Percentiles rank a stretch among this genome's conserved stretches.
Evolutionary conservation across 805 yeast genomes (phyloP).

Genomic region (Lipomyces sp.): DNA sequence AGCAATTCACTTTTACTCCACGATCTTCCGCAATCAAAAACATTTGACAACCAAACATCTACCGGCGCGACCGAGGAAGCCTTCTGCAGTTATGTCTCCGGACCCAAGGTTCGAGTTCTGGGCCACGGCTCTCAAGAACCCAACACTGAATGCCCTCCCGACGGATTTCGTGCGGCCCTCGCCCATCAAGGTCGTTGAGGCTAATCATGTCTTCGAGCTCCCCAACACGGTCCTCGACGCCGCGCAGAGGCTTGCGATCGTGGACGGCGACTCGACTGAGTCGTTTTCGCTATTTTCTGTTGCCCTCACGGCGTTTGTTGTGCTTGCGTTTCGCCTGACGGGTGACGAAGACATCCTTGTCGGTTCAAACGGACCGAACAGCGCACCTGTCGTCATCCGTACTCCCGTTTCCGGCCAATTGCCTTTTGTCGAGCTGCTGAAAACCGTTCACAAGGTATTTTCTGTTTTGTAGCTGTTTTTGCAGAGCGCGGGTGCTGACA

Average conservation of each 20-base stretch:
- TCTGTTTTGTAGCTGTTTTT: constrained; percentile 16
- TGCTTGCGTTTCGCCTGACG: constrained; percentile 71
- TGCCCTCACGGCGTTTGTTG: constrained; percentile 64
- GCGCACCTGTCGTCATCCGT: constrained; percentile 59
- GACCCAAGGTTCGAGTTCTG: constrained; percentile 43
- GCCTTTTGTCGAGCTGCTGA: constrained; percentile 51
- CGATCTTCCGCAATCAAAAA: background rate
- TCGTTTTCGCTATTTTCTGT: constrained; percentile 35
- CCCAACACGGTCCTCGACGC: constrained; percentile 29
- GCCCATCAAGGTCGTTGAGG: constrained; percentile 63
- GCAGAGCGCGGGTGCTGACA: background rate
- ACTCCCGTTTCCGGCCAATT: constrained; percentile 46
- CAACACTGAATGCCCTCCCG: constrained; percentile 84
- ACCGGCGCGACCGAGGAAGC: background rate
- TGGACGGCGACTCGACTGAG: constrained; percentile 21
- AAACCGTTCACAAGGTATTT: constrained; percentile 42
- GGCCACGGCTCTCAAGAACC: constrained; percentile 64
- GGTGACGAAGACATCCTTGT: constrained; percentile 94
- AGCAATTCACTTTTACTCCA: background rate
- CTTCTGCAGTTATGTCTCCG: constrained; percentile 6
- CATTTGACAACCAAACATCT: background rate
- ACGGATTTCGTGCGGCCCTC: constrained; percentile 80
- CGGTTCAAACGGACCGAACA: constrained; percentile 56
- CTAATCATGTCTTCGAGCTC: constrained; percentile 44
- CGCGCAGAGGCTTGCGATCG: constrained; percentile 24